Evolutionary conservation across 1,284 basidiomycete species (phyloP).

Genomic region (Marasmius fiardii): DNA sequence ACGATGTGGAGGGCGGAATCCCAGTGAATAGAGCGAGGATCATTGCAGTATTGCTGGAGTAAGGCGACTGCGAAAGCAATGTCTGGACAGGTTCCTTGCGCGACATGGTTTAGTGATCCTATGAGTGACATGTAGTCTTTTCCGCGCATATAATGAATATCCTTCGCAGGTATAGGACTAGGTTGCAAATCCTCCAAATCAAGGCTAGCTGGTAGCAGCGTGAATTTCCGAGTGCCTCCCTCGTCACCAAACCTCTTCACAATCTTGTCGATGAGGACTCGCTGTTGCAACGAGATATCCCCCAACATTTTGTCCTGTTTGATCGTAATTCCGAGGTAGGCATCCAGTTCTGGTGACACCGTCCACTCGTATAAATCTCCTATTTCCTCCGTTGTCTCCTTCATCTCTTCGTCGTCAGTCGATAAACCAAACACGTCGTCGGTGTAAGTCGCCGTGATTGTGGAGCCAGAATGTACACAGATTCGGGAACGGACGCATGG

Average conservation of each 20-base stretch:
- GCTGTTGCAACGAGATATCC: slow-evolving; percentile 20
- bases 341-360: background rate
- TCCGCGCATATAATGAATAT: slow-evolving; percentile 19
- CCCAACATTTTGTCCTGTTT: slow-evolving; percentile 1
- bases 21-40: slow-evolving; percentile 27
- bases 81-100: slow-evolving; percentile 26
- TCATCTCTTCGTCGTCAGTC: too few relatives aligned
- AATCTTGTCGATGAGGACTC: slow-evolving; percentile 19
- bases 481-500: too few relatives aligned
- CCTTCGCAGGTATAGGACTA: slow-evolving; percentile 11
- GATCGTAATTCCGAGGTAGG: background rate
- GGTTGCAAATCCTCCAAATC: slow-evolving; percentile 13
- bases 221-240: slow-evolving; percentile 17
- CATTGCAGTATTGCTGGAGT: slow-evolving; percentile 21
- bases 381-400: too few relatives aligned
- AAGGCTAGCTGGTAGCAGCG: slow-evolving; percentile 18
- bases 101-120: slow-evolving; percentile 27
- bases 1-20: slow-evolving; percentile 25
- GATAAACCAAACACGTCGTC: too few relatives aligned
- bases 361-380: too few relatives aligned
- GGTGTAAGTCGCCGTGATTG: too few relatives aligned
- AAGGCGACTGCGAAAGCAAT: slow-evolving; percentile 25
- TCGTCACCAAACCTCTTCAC: slow-evolving; percentile 20
- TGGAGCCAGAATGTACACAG: too few relatives aligned
- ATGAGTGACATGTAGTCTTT: slow-evolving; percentile 23